Evolutionary conservation across 2,329 filamentous ascomycete species (phyloP).

Genomic region (Colletotrichum musae): DNA sequence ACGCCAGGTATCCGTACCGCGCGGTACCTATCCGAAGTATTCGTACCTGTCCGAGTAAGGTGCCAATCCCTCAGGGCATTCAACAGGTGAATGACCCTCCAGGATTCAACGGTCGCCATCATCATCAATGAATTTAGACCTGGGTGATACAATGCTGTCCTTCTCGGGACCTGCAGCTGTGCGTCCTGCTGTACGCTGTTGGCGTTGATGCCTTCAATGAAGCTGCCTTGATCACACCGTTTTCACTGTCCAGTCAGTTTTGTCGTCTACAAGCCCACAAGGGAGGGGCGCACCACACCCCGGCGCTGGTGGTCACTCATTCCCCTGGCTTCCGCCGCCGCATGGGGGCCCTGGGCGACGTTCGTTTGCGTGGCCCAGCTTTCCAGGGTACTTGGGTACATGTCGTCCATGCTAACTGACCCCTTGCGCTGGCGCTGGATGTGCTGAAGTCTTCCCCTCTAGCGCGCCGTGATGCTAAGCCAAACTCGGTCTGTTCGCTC

Average conservation of each 20-base stretch:
- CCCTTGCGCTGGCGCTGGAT: conserved; percentile 16
- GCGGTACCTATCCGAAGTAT: too few species aligned
- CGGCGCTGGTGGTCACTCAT: background rate
- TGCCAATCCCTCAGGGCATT: background rate
- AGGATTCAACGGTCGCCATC: background rate
- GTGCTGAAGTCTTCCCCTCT: conserved; percentile 22
- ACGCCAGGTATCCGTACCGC: too few species aligned
- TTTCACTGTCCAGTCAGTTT: too few species aligned
- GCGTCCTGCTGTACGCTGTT: conserved; percentile 17
- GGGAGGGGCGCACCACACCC: conserved; percentile 1
- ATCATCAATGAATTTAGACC: too few species aligned
- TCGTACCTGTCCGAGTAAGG: too few species aligned
- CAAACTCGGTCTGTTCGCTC: conserved; percentile 29
- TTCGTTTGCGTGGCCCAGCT: background rate
- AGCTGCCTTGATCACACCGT: background rate
- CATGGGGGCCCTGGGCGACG: conserved; percentile 34
- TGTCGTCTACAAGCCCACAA: conserved; percentile 4
- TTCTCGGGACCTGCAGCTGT: conserved; percentile 8
- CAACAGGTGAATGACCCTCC: background rate
- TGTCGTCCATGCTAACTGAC: conserved; percentile 24
- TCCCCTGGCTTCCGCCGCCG: conserved; percentile 30
- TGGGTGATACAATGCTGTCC: too few species aligned
- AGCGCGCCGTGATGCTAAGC: conserved; percentile 27
- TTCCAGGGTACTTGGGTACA: conserved; percentile 12
- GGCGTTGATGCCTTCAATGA: background rate